Conservation (phyloP, 1,284 basidiomycete genomes). For the Cryptococcus amylolentus region DNA sequence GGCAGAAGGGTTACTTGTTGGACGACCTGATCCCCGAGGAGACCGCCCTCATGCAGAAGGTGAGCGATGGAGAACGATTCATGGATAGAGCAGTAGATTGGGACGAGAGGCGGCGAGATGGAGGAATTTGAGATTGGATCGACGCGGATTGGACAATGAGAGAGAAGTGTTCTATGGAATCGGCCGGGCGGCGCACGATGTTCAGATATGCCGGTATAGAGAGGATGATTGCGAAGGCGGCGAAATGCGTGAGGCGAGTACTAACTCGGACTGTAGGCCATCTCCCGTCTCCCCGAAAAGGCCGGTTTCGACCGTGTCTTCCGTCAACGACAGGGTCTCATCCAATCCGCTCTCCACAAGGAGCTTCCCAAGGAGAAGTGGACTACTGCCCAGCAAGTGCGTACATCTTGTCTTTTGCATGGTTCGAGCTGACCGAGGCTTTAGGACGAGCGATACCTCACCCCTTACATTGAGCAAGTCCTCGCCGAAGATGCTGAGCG, state of each 20-base stretch:
- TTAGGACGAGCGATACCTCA: constrained; percentile 89
- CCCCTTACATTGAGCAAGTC: constrained; percentile 73
- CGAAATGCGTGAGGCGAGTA: background rate
- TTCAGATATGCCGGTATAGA: too few relatives aligned
- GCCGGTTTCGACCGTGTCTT: constrained; percentile 88
- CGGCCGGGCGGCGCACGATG: background rate
- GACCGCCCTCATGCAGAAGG: constrained; percentile 77
- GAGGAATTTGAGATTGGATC: background rate
- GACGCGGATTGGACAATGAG: background rate
- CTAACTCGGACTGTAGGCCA: constrained; percentile 58
- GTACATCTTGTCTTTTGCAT: constrained; percentile 21
- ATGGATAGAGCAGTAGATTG: background rate
- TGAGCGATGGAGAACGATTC: constrained; percentile 42
- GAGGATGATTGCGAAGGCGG: too few relatives aligned
- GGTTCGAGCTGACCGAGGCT: background rate
- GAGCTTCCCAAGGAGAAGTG: constrained; percentile 82
- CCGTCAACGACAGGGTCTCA: constrained; percentile 81
- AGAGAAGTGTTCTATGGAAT: background rate
- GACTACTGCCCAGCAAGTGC: constrained; percentile 72
- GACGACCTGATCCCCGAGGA: constrained; percentile 95
- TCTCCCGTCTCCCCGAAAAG: constrained; percentile 71
- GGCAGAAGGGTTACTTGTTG: constrained; percentile 85
- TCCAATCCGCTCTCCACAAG: constrained; percentile 75
- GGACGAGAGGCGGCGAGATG: background rate
- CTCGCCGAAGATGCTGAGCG: constrained; percentile 76